These are phyloP conservation scores for Botrytis paeoniae DNA, from an alignment of 2,329 filamentous ascomycete genomes.

Conservation along the genomic window DNA sequence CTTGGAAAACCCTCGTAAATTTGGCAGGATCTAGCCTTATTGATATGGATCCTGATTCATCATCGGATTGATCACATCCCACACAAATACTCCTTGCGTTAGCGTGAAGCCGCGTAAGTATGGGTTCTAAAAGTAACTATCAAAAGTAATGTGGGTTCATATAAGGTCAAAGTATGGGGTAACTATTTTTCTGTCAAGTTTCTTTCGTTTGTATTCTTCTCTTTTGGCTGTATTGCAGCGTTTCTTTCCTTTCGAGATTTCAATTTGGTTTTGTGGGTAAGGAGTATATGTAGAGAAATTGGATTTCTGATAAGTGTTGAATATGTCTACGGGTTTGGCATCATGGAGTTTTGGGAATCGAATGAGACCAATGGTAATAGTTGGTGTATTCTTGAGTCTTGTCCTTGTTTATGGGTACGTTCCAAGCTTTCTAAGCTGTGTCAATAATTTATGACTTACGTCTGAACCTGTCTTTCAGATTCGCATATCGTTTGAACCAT, in stretches of 20 bases:
- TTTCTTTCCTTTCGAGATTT: neutral
- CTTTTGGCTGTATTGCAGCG: neutral
- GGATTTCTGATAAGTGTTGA: neutral
- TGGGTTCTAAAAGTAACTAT: neutral
- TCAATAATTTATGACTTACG: no score
- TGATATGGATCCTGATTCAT: neutral
- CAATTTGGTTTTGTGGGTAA: neutral
- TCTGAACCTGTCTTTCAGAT: neutral
- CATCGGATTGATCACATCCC: neutral
- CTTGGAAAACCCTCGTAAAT: neutral
- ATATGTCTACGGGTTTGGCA: neutral
- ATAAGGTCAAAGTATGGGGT: neutral
- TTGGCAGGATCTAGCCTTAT: neutral
- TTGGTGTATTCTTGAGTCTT: constrained; percentile 6
- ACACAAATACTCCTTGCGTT: neutral
- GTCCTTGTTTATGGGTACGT: constrained; percentile 11
- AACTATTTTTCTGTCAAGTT: neutral
- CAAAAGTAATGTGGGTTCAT: neutral
- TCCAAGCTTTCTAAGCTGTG: neutral
- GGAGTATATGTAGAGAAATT: neutral
- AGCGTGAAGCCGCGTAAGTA: neutral
- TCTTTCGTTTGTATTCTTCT: neutral
- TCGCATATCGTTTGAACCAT: constrained; percentile 8
- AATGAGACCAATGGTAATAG: neutral
- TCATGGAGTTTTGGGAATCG: neutral